A percentile compares a stretch with the other conserved stretches of the same genome.
phyloP scores from a whole-genome alignment of 441 rosid species.

The Kokia cookei region DNA sequence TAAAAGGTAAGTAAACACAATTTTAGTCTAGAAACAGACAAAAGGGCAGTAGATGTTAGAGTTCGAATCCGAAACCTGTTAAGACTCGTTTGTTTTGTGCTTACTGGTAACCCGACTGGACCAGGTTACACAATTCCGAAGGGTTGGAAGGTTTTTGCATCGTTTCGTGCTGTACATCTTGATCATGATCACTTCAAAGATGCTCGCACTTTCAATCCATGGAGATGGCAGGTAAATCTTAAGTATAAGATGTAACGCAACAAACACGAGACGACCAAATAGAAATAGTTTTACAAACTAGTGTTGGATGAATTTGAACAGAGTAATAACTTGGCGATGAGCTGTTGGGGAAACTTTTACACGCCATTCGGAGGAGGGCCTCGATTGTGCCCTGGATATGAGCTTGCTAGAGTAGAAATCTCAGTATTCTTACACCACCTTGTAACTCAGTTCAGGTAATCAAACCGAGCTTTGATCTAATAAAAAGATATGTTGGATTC shows the following conservation, averaged over 20 bases:
- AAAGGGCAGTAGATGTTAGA: too few species aligned
- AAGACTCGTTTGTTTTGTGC: not conserved
- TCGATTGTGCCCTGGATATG: constrained; percentile 86
- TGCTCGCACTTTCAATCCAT: constrained; percentile 85
- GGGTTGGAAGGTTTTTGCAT: constrained; percentile 89
- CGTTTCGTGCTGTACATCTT: constrained; percentile 87
- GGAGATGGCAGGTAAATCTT: constrained; percentile 93
- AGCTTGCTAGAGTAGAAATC: constrained; percentile 89
- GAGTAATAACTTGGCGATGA: constrained; percentile 47
- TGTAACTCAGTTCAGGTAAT: constrained; percentile 80
- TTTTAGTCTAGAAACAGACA: not conserved
- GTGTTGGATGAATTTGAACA: constrained; percentile 8
- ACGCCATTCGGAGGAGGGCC: constrained; percentile 96
- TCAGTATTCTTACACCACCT: constrained; percentile 86
- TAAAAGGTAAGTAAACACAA: constrained; percentile 46
- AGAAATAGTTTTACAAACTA: not conserved
- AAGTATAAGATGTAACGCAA: too few species aligned
- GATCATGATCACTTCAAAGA: constrained; percentile 74
- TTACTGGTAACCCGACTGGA: not conserved
- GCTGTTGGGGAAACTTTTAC: constrained; percentile 48
- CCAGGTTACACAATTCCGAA: constrained; percentile 79
- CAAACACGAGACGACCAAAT: not conserved
- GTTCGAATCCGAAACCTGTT: too few species aligned
- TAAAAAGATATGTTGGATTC: not conserved
- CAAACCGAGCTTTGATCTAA: not conserved